Percentiles rank a stretch among this genome's conserved stretches.
Evolutionary conservation across 768 basidiomycete species (phyloP).

Genomic region (Scleroderma bovista): DNA sequence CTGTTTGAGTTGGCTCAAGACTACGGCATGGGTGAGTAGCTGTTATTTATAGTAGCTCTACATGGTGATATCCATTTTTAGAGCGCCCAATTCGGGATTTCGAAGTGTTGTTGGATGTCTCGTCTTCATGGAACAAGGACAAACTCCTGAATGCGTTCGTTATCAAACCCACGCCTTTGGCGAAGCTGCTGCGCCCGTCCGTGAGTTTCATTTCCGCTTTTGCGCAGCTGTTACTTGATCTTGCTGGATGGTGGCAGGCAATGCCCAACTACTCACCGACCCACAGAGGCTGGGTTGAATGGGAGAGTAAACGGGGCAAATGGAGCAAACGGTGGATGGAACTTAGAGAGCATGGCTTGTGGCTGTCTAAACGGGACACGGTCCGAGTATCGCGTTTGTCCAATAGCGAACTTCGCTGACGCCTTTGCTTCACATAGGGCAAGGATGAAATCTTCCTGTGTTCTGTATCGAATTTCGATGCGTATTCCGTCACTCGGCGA

Average conservation of each 20-base stretch:
- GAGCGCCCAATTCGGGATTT: constrained; percentile 89
- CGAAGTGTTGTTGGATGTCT: constrained; percentile 75
- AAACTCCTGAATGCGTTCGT: constrained; percentile 77
- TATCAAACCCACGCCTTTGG: constrained; percentile 67
- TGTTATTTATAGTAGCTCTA: background rate
- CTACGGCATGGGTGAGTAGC: constrained; percentile 79
- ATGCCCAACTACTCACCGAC: constrained; percentile 42
- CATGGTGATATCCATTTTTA: constrained; percentile 28
- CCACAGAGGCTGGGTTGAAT: constrained; percentile 69
- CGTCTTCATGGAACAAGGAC: constrained; percentile 84
- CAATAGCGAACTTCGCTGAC: constrained; percentile 3
- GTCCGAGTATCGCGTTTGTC: constrained; percentile 34
- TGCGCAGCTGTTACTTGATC: constrained; percentile 33
- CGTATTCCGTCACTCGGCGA: constrained; percentile 69
- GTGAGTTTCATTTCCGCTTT: constrained; percentile 35
- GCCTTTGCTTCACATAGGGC: constrained; percentile 42
- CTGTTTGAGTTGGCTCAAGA: constrained; percentile 87
- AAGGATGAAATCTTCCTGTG: constrained; percentile 83
- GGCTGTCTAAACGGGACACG: constrained; percentile 84
- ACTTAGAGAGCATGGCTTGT: constrained; percentile 80
- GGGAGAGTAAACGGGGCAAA: constrained; percentile 87
- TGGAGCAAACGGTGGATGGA: constrained; percentile 93
- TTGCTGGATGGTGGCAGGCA: constrained; percentile 36
- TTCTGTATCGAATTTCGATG: constrained; percentile 84
- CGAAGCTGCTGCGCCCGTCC: constrained; percentile 50